A percentile compares a stretch with the other conserved stretches of the same genome.
These are phyloP conservation scores for Poronia punctata DNA, from an alignment of 495 filamentous ascomycete species.

Conservation along the genomic window DNA sequence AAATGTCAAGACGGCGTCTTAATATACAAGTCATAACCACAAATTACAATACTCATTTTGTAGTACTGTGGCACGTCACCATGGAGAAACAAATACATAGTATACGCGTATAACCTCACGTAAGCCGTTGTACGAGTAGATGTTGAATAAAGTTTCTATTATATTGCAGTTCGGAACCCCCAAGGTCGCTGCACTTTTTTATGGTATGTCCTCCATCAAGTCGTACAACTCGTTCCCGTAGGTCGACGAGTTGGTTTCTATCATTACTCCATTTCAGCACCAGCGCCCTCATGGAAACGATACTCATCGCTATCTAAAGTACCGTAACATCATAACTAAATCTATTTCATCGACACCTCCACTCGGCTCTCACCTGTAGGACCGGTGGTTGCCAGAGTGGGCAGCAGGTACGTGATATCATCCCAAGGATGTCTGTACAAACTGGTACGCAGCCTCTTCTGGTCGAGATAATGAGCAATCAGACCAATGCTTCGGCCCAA, in stretches of 20 bases:
- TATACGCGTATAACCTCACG: too few relatives aligned
- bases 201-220: constrained; percentile 7
- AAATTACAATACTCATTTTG: too few relatives aligned
- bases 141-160: constrained; percentile 9
- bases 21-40: too few relatives aligned
- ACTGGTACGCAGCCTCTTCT: constrained; percentile 96
- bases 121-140: neutral
- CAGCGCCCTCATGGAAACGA: constrained; percentile 1
- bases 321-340: constrained; percentile 6
- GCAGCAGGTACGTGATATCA: constrained; percentile 94
- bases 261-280: constrained; percentile 7
- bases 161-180: constrained; percentile 3
- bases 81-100: neutral
- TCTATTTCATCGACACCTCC: constrained; percentile 62
- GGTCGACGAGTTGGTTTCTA: too few relatives aligned
- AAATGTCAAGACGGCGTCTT: too few relatives aligned
- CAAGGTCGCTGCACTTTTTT: constrained; percentile 6
- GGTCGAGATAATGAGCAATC: constrained; percentile 98
- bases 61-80: neutral
- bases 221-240: constrained; percentile 14
- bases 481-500: constrained; percentile 93
- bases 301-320: constrained; percentile 1
- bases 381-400: constrained; percentile 63
- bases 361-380: constrained; percentile 84
- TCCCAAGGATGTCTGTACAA: constrained; percentile 99